Evolutionary conservation across 2,329 filamentous ascomycete genomes (phyloP).

Genomic region (Aureobasidium mangrovei): DNA sequence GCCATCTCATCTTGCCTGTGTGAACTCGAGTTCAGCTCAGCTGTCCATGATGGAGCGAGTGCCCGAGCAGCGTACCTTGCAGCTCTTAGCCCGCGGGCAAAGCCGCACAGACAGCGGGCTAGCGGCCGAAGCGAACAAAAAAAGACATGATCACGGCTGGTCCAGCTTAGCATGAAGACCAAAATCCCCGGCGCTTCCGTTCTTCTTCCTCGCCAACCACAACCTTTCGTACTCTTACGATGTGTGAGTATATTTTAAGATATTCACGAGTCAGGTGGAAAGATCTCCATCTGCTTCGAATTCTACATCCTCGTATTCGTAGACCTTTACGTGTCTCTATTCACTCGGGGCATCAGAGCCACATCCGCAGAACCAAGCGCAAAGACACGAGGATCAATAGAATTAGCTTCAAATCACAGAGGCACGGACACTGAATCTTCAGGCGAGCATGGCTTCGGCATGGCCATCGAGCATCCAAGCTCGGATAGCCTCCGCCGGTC

Average conservation of each 20-base stretch:
- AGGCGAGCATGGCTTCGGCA: slow-evolving; percentile 5
- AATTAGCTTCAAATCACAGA: background rate
- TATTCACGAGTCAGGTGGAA: background rate
- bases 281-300: background rate
- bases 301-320: background rate
- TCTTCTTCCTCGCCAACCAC: background rate
- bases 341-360: slow-evolving; percentile 1
- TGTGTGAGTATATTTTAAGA: background rate
- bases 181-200: background rate
- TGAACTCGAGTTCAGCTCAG: background rate
- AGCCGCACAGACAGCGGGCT: slow-evolving; percentile 4
- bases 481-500: background rate
- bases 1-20: background rate
- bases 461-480: background rate
- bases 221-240: background rate
- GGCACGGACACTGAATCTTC: background rate
- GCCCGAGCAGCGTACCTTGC: slow-evolving; percentile 6
- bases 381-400: slow-evolving; percentile 1
- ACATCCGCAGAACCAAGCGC: background rate
- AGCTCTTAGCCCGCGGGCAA: background rate
- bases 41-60: background rate
- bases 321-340: background rate
- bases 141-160: background rate
- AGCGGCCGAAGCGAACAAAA: slow-evolving; percentile 4
- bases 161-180: background rate